phyloP scores from a whole-genome alignment of 164 flowering plant genomes.

The Houttuynia cordata region DNA sequence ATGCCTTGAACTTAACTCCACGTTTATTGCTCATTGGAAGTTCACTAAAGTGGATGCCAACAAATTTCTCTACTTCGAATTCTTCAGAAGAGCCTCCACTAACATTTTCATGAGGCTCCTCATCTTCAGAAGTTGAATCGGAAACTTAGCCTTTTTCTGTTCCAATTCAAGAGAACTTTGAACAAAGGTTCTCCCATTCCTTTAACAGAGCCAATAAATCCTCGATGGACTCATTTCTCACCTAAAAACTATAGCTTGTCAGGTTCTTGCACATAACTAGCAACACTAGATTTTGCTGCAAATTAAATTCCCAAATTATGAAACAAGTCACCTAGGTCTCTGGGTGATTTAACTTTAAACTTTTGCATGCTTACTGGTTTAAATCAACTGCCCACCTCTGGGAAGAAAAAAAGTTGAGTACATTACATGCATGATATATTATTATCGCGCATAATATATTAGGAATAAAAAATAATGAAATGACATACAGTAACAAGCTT shows the following conservation, averaged over 20 bases:
- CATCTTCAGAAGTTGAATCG: constrained; percentile 5
- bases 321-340: constrained; percentile 26
- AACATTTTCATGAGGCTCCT: constrained; percentile 11
- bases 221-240: constrained; percentile 61
- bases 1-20: constrained; percentile 57
- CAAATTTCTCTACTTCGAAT: constrained; percentile 52
- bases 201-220: constrained; percentile 44
- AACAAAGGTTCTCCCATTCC: constrained; percentile 66
- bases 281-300: too few species aligned
- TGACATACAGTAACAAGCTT: constrained; percentile 65
- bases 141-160: neutral
- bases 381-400: constrained; percentile 90
- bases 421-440: neutral
- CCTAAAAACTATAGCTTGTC: constrained; percentile 23
- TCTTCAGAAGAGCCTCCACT: constrained; percentile 8
- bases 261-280: neutral
- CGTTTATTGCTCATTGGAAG: constrained; percentile 23
- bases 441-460: too few species aligned
- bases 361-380: constrained; percentile 58
- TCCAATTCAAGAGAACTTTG: constrained; percentile 17
- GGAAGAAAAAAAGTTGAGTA: neutral
- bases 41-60: constrained; percentile 54
- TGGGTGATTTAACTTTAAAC: constrained; percentile 62
- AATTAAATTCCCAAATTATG: too few species aligned
- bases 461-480: neutral